Evolutionary conservation across 768 basidiomycete species (phyloP).

Genomic region (Lactarius indigo): DNA sequence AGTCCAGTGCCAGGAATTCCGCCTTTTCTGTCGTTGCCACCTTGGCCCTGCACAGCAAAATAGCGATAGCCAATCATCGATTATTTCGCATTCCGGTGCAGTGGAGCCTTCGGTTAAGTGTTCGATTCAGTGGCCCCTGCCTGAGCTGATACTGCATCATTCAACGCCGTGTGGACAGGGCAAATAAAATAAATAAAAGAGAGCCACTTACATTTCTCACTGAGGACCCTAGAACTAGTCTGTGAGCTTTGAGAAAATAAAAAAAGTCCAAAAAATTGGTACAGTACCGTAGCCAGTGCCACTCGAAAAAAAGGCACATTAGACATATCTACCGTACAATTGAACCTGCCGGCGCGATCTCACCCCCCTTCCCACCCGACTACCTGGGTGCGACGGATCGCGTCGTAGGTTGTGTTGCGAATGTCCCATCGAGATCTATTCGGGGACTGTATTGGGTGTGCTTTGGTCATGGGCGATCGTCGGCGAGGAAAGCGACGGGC

Average conservation of each 20-base stretch:
- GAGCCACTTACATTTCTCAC: not conserved
- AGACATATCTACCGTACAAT: not conserved
- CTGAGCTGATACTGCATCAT: not conserved
- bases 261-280: not conserved
- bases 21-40: conserved; percentile 9
- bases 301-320: not conserved
- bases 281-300: not conserved
- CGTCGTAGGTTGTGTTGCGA: not conserved
- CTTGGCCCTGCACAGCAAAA: not conserved
- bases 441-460: conserved; percentile 3
- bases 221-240: not conserved
- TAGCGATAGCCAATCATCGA: not conserved
- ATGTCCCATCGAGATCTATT: conserved; percentile 3
- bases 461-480: conserved; percentile 1
- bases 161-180: not conserved
- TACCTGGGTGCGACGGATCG: conserved; percentile 5
- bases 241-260: not conserved
- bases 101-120: not conserved
- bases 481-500: not conserved
- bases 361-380: not conserved
- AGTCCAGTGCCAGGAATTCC: not conserved
- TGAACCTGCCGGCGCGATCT: conserved; percentile 1
- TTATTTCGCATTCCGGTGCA: not conserved
- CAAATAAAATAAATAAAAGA: not conserved
- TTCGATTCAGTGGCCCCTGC: not conserved